phyloP scores from a whole-genome alignment of 2,329 filamentous ascomycete genomes.

The Tolypocladium inflatum region DNA sequence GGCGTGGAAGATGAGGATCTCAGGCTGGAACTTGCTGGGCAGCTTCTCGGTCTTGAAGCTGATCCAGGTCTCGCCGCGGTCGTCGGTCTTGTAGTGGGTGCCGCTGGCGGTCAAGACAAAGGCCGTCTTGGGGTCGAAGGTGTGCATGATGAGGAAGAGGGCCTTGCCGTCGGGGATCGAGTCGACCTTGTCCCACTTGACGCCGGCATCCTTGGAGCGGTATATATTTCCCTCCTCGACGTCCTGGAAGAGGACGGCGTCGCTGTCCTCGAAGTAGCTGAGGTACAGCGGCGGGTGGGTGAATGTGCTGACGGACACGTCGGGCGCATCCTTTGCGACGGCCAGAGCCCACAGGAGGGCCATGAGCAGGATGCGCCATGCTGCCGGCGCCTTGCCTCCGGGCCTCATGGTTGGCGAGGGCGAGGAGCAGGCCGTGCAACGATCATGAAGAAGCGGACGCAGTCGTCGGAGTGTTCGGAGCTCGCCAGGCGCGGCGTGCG shows the following conservation, averaged over 20 bases:
- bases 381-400: constrained; percentile 36
- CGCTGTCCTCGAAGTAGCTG: constrained; percentile 86
- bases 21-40: constrained; percentile 42
- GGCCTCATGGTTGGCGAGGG: constrained; percentile 41
- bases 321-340: constrained; percentile 54
- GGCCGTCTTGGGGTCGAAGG: constrained; percentile 68
- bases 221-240: constrained; percentile 54
- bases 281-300: constrained; percentile 57
- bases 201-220: constrained; percentile 73
- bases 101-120: constrained; percentile 64
- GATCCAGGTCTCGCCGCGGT: constrained; percentile 75
- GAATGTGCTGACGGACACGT: constrained; percentile 56
- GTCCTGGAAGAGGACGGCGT: constrained; percentile 71
- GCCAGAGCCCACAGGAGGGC: constrained; percentile 29
- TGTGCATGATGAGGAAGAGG: constrained; percentile 61
- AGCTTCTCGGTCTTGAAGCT: constrained; percentile 55
- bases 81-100: constrained; percentile 73
- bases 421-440: constrained; percentile 18
- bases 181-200: constrained; percentile 59
- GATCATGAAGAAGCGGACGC: constrained; percentile 30
- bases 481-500: neutral
- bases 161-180: constrained; percentile 55
- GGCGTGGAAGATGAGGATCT: constrained; percentile 68
- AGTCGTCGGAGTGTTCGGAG: neutral
- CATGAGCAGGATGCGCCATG: constrained; percentile 37